Base-by-base conservation (phyloP, 2,329 filamentous ascomycete genomes). In the Coniochaeta prunicola region DNA sequence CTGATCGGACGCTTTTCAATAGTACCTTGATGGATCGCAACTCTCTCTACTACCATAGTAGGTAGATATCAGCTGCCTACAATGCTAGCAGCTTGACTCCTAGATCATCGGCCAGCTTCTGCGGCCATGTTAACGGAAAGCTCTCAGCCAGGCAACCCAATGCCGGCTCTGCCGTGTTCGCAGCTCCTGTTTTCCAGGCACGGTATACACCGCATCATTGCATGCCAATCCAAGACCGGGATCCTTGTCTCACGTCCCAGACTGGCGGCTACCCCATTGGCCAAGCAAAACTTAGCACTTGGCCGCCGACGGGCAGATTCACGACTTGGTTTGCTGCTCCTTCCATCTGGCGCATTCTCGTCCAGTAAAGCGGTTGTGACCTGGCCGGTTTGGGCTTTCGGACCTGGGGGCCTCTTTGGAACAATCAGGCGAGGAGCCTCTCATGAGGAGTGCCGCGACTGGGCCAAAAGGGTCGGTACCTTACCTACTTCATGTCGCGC, bases 291-390 rank as follows among this genome's bases (percentile, higher is more conserved):
- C 53, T 63, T 58, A 54, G 60, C 45, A 50, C 53, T 48, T 59
- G 60, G 62, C 62, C 61, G 57, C 59, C 45, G 45, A 28, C 24
- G 24, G 45, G 59, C 57, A 53, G 59, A 59, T 57, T 53, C 58
- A 60, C 59, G 61, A 63, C 58, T 34, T 64, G 59, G 61, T 65
- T 50, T 26, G 45, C 30, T 50, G 13, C 24, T 28, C 13, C 26
- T 50, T 50, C n/a, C n/a, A 60, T 57, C 64, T 66, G 64, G 65
- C 65, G 64, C 66, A 63, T 60, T 64, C 63, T 65, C 62, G 56
- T 64, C 65, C 65, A 64, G 24, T 28, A 26, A 30, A 50, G 45
- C 24, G 21, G 17, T 17, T 9, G 60, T 62, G 60, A 57, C 61
- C 63, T 59, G 58, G 57, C 58, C 48, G 36, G 59, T 57, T 34